These are phyloP conservation scores for Strigomonas galati DNA, from an alignment of 208 protist species.

Conservation along the genomic window DNA sequence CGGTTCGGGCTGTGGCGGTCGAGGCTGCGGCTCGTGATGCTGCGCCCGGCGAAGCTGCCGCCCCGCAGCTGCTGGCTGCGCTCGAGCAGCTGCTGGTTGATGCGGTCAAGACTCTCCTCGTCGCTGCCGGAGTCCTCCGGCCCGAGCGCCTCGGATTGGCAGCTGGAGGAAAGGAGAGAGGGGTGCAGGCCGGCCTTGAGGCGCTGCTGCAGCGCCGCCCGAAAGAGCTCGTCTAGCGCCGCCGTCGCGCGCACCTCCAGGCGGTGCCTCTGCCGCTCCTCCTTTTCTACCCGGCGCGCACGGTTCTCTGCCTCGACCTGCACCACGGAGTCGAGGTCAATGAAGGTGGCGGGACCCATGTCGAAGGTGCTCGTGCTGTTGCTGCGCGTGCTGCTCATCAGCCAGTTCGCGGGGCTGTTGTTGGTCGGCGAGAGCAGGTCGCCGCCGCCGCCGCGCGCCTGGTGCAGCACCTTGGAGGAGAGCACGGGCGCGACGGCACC, in stretches of 20 bases:
- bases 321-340: background rate
- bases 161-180: constrained; percentile 1
- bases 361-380: too few species aligned
- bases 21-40: background rate
- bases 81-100: background rate
- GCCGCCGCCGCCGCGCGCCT: too few species aligned
- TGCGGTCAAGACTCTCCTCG: background rate
- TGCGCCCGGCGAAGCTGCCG: background rate
- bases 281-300: background rate
- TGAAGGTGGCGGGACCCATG: background rate
- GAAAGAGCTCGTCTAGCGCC: constrained; percentile 19
- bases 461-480: too few species aligned
- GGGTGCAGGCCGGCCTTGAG: constrained; percentile 2
- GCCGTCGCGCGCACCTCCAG: constrained; percentile 37
- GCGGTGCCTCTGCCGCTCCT: constrained; percentile 50
- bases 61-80: background rate
- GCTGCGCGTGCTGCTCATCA: too few species aligned
- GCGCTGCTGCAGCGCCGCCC: background rate
- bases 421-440: too few species aligned
- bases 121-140: constrained; percentile 6
- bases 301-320: constrained; percentile 6
- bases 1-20: too few species aligned
- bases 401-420: too few species aligned
- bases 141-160: background rate
- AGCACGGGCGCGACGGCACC: too few species aligned